phyloP scores from a whole-genome alignment of 768 basidiomycete genomes.

The Termitomyces titanicus region DNA sequence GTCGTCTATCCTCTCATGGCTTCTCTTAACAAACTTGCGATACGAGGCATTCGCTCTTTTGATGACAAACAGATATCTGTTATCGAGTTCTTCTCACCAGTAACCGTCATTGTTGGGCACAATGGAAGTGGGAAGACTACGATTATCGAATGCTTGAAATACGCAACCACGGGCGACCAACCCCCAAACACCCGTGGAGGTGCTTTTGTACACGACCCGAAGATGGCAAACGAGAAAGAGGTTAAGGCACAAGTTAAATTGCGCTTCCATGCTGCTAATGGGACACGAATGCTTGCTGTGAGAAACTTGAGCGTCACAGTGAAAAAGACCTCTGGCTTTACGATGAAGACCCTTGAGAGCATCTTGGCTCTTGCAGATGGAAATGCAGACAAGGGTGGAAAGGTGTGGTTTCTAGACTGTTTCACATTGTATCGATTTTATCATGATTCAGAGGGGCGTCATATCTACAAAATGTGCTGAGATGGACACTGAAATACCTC shows the following conservation, averaged over 20 bases:
- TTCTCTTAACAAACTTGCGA: slow-evolving; percentile 86
- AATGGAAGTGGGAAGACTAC: slow-evolving; percentile 99
- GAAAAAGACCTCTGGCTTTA: slow-evolving; percentile 84
- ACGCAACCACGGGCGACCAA: slow-evolving; percentile 96
- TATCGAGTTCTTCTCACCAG: slow-evolving; percentile 96
- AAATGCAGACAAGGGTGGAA: slow-evolving; percentile 64
- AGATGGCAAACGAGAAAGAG: slow-evolving; percentile 99
- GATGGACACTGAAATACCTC: slow-evolving; percentile 92
- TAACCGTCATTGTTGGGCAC: slow-evolving; percentile 98
- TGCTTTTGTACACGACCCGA: slow-evolving; percentile 98
- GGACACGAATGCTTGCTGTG: slow-evolving; percentile 85
- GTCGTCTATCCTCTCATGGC: slow-evolving; percentile 48
- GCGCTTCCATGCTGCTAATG: slow-evolving; percentile 86
- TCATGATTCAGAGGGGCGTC: slow-evolving; percentile 57
- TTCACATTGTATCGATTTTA: not conserved
- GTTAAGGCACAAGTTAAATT: slow-evolving; percentile 98
- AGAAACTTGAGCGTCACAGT: slow-evolving; percentile 89
- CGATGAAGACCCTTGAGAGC: slow-evolving; percentile 97
- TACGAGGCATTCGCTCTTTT: slow-evolving; percentile 91
- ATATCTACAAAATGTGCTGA: slow-evolving; percentile 98
- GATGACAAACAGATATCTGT: slow-evolving; percentile 92
- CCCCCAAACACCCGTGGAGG: slow-evolving; percentile 97
- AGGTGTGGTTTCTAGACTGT: slow-evolving; percentile 46
- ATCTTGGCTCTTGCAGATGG: slow-evolving; percentile 73
- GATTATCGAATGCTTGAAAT: slow-evolving; percentile 99